These are phyloP conservation scores for Cicer judaicum DNA, from an alignment of 306 rosid species.

Conservation along the genomic window DNA sequence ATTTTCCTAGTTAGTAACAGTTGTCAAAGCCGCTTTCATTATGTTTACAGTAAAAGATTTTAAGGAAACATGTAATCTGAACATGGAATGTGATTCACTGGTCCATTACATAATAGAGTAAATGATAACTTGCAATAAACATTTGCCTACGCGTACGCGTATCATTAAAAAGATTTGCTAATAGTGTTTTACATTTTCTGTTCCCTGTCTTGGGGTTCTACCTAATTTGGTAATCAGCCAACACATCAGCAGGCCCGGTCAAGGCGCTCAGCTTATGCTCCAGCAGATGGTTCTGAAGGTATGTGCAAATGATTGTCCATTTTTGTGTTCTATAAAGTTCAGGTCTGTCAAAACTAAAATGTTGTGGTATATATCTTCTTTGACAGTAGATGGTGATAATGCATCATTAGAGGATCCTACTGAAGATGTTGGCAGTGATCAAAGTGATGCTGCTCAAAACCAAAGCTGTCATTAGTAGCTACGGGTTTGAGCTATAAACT, in stretches of 20 bases:
- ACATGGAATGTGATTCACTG: conserved; percentile 11
- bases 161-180: conserved; percentile 4
- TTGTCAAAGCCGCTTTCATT: neutral
- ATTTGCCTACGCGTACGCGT: neutral
- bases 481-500: conserved; percentile 21
- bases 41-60: conserved; percentile 9
- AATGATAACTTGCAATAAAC: conserved; percentile 16
- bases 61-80: neutral
- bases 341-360: conserved; percentile 20
- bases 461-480: conserved; percentile 46
- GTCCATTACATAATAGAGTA: conserved; percentile 8
- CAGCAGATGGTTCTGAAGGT: conserved; percentile 75
- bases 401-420: conserved; percentile 50
- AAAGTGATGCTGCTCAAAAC: conserved; percentile 50
- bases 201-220: conserved; percentile 37
- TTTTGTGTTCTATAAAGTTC: conserved; percentile 11
- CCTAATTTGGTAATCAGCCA: conserved; percentile 66
- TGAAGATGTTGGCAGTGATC: conserved; percentile 45
- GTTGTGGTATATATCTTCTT: conserved; percentile 31
- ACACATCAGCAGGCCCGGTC: conserved; percentile 86
- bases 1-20: conserved; percentile 7
- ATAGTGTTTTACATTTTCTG: conserved; percentile 28
- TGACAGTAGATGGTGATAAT: conserved; percentile 46
- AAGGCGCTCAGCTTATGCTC: conserved; percentile 89
- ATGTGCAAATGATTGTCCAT: conserved; percentile 22